Conservation (phyloP, 345 rosid genomes). For the Schrenkiella parvula region DNA sequence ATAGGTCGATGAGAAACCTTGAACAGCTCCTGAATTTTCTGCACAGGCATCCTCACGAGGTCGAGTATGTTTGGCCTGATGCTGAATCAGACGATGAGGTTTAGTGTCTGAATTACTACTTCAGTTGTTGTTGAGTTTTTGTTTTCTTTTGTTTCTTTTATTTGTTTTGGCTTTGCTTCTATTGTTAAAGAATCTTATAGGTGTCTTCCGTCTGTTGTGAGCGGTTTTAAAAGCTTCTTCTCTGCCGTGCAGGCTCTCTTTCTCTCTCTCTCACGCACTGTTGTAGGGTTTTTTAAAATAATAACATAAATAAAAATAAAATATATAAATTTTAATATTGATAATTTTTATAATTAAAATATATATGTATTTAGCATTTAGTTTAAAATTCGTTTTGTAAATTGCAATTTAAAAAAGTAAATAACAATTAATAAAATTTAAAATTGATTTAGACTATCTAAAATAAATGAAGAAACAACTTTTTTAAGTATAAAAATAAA, state of each 20-base stretch:
- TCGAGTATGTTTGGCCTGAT: slow-evolving; percentile 40
- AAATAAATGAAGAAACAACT: too few relatives aligned
- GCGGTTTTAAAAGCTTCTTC: slow-evolving; percentile 15
- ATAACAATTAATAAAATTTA: too few relatives aligned
- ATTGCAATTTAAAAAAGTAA: too few relatives aligned
- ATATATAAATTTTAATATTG: too few relatives aligned
- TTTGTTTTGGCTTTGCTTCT: background rate
- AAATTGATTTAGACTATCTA: too few relatives aligned
- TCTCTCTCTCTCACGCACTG: background rate
- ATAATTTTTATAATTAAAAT: too few relatives aligned
- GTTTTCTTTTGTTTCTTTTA: background rate
- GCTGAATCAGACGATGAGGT: slow-evolving; percentile 55
- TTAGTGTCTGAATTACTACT: slow-evolving; percentile 32
- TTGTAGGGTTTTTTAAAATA: slow-evolving; percentile 6
- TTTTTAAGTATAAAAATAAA: too few relatives aligned
- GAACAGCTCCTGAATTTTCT: slow-evolving; percentile 49
- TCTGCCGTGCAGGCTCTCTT: background rate
- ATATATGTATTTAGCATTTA: too few relatives aligned
- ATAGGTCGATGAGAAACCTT: slow-evolving; percentile 36
- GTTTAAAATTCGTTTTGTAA: too few relatives aligned
- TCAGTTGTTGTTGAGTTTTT: too few relatives aligned
- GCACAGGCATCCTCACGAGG: slow-evolving; percentile 37
- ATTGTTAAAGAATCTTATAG: background rate
- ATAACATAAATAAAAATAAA: too few relatives aligned
- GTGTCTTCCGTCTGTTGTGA: slow-evolving; percentile 9